phyloP scores from a whole-genome alignment of 176 grass and related monocot species.

The Guadua angustifolia region DNA sequence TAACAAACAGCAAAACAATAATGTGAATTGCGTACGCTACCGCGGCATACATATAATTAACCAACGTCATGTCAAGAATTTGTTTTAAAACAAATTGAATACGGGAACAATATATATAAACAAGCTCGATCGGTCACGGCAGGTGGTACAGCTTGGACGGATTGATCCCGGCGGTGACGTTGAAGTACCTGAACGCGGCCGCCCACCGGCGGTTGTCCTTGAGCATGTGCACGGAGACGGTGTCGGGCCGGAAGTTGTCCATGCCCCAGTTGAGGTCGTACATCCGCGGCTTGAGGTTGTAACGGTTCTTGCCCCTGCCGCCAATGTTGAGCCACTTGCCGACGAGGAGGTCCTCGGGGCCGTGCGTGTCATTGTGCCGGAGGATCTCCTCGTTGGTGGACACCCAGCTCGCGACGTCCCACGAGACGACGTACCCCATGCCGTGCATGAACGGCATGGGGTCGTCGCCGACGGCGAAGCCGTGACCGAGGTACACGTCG shows the following conservation, averaged over 20 bases:
- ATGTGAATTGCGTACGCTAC: conserved; percentile 30
- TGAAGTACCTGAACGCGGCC: conserved; percentile 65
- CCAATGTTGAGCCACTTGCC: conserved; percentile 68
- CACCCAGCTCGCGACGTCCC: conserved; percentile 68
- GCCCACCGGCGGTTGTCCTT: conserved; percentile 74
- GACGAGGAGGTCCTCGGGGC: conserved; percentile 70
- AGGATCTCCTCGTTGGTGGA: conserved; percentile 53
- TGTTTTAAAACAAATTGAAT: not conserved
- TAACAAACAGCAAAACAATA: not conserved
- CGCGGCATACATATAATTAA: not conserved
- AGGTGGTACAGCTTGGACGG: conserved; percentile 46
- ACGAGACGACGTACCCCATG: conserved; percentile 83
- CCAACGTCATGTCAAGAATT: not conserved
- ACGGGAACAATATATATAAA: not conserved
- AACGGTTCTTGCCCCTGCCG: conserved; percentile 55
- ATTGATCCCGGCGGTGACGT: conserved; percentile 50
- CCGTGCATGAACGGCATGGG: conserved; percentile 76
- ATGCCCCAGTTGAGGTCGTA: conserved; percentile 66
- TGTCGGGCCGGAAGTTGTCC: conserved; percentile 63
- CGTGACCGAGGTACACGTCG: conserved; percentile 70
- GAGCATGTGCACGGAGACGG: conserved; percentile 77
- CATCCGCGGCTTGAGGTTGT: conserved; percentile 62
- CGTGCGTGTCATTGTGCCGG: conserved; percentile 54
- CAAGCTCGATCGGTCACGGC: conserved; percentile 18
- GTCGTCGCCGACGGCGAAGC: conserved; percentile 61